These are phyloP conservation scores for Mallotus japonicus DNA, from an alignment of 441 rosid species.

Conservation along the genomic window DNA sequence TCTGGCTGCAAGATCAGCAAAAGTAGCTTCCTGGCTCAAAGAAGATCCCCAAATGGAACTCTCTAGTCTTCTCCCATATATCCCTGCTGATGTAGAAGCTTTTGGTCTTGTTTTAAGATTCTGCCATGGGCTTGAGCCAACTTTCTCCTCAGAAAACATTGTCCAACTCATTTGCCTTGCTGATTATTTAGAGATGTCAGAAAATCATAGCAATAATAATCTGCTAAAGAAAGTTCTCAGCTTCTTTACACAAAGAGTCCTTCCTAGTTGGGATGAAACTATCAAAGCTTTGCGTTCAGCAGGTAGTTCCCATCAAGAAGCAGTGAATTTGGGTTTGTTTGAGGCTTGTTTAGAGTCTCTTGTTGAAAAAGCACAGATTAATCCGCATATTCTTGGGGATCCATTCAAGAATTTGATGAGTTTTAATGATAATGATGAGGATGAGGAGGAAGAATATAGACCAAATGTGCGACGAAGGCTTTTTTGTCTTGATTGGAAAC, in stretches of 20 bases:
- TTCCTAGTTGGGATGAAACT: constrained; percentile 69
- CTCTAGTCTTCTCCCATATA: constrained; percentile 40
- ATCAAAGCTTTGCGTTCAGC: constrained; percentile 50
- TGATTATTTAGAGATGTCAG: constrained; percentile 63
- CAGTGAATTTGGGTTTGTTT: constrained; percentile 42
- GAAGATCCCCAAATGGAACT: constrained; percentile 35
- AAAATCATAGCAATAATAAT: constrained; percentile 55
- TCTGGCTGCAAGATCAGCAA: constrained; percentile 64
- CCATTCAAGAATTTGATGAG: constrained; percentile 26
- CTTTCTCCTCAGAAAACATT: constrained; percentile 55
- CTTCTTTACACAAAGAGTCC: constrained; percentile 51
- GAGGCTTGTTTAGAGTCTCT: constrained; percentile 63
- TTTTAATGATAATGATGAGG: constrained; percentile 25
- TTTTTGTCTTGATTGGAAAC: constrained; percentile 50
- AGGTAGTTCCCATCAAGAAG: constrained; percentile 35
- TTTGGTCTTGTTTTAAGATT: constrained; percentile 62
- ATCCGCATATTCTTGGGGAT: constrained; percentile 52
- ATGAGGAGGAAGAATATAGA: constrained; percentile 31
- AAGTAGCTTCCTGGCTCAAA: constrained; percentile 45
- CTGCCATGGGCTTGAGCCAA: constrained; percentile 61
- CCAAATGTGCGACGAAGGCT: constrained; percentile 70
- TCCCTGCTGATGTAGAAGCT: constrained; percentile 49
- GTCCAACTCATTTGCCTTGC: constrained; percentile 61
- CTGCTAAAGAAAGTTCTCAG: constrained; percentile 41
- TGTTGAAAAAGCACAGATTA: constrained; percentile 42